These are phyloP conservation scores for Rhododendron kiyosumense DNA, from an alignment of 148 eudicot species.

Conservation along the genomic window DNA sequence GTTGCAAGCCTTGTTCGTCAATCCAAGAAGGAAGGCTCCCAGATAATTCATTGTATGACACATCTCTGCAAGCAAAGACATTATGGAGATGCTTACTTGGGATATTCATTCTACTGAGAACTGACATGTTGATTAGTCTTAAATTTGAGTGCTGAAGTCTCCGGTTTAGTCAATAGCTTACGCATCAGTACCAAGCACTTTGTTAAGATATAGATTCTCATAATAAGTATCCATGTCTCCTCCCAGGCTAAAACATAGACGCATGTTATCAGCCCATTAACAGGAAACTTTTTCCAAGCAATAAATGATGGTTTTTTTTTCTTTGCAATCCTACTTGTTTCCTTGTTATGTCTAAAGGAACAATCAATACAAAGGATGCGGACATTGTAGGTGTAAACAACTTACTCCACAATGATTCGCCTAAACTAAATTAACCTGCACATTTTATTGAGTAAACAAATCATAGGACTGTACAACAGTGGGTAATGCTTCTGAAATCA, in stretches of 20 bases:
- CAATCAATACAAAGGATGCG: not conserved
- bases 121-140: not conserved
- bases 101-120: not conserved
- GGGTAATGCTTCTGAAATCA: not conserved
- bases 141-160: not conserved
- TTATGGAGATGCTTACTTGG: not conserved
- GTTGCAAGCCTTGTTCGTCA: conserved; percentile 37
- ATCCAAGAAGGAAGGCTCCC: conserved; percentile 83
- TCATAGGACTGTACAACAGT: not conserved
- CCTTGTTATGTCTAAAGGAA: not conserved
- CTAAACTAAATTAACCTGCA: not conserved
- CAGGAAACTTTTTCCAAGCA: not conserved
- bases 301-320: not conserved
- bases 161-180: not conserved
- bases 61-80: conserved; percentile 64
- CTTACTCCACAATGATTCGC: not conserved
- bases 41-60: conserved; percentile 77
- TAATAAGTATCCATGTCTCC: not conserved
- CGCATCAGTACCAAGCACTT: not conserved
- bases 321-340: not conserved
- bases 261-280: not conserved
- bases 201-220: not conserved
- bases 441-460: not conserved
- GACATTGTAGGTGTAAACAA: not conserved
- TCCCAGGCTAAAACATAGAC: not conserved